Percentiles rank a stretch among this genome's conserved stretches.
Conservation (phyloP, 306 rosid species). For the Cucumis hystrix region DNA sequence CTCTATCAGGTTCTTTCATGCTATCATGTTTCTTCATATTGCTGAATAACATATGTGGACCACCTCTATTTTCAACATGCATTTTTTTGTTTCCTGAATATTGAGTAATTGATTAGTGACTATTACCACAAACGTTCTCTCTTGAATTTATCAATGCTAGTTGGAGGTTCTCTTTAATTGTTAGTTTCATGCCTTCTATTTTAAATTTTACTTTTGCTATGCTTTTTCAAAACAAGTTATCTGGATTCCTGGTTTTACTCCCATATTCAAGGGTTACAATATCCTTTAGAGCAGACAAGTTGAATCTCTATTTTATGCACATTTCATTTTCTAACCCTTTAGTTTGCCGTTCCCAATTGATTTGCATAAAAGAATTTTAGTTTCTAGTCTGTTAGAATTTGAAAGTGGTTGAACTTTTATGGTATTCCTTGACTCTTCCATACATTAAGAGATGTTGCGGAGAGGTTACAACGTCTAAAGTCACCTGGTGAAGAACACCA, state of each 20-base stretch:
- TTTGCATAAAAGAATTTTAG: background rate
- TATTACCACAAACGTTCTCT: background rate
- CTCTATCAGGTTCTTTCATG: constrained; percentile 7
- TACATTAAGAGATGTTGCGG: constrained; percentile 59
- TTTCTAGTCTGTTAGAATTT: background rate
- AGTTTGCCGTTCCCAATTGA: background rate
- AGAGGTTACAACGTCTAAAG: constrained; percentile 57
- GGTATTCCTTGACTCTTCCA: constrained; percentile 60
- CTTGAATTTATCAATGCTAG: background rate
- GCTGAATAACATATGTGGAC: background rate
- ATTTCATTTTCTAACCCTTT: background rate
- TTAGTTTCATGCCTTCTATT: background rate
- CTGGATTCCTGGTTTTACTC: background rate
- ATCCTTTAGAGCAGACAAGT: background rate
- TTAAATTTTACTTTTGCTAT: background rate
- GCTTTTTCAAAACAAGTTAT: background rate
- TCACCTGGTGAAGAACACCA: constrained; percentile 54
- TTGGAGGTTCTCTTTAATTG: background rate
- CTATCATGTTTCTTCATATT: background rate
- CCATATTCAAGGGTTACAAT: background rate
- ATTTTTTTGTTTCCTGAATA: background rate
- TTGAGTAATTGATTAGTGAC: background rate
- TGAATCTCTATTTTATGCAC: background rate
- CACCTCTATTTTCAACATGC: background rate
- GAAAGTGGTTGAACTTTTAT: constrained; percentile 6